Conservation (phyloP, 2,329 filamentous ascomycete species). For the Xylaria digitata region DNA sequence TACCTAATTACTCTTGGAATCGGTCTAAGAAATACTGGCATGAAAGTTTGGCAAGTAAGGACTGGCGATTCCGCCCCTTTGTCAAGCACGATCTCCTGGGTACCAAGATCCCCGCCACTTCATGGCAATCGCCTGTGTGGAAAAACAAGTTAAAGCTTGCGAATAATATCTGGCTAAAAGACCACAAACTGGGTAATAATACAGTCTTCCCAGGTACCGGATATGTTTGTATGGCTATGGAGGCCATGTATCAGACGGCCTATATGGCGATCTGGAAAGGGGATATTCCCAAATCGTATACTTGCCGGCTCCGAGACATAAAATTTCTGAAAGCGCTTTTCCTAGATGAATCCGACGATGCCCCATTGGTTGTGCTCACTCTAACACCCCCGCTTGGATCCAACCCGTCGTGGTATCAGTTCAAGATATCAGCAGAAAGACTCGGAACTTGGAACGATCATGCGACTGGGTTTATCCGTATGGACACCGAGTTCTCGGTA, state of each 20-base stretch:
- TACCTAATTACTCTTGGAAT: conserved; percentile 40
- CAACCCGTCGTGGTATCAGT: conserved; percentile 1
- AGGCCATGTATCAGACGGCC: conserved; percentile 13
- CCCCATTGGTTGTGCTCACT: conserved; percentile 4
- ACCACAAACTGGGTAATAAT: conserved; percentile 53
- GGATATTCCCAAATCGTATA: background rate
- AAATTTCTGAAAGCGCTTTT: conserved; percentile 10
- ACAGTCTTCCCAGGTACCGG: conserved; percentile 12
- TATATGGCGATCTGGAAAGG: conserved; percentile 8
- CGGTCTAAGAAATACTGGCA: conserved; percentile 33
- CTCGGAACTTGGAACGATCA: conserved; percentile 1
- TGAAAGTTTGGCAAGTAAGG: conserved; percentile 30
- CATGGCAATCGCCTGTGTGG: conserved; percentile 23
- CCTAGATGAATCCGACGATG: background rate
- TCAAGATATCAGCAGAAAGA: conserved; percentile 1
- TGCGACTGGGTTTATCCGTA: conserved; percentile 5
- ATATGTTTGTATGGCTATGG: conserved; percentile 25
- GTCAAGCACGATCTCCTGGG: conserved; percentile 33
- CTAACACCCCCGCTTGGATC: background rate
- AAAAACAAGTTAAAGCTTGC: conserved; percentile 21
- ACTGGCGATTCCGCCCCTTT: conserved; percentile 28
- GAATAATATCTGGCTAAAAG: conserved; percentile 54
- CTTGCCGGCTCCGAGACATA: conserved; percentile 5
- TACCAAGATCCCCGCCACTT: conserved; percentile 12
- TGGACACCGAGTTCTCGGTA: background rate